A percentile compares a stretch with the other conserved stretches of the same genome.
These are phyloP conservation scores for Colletotrichum theobromicola DNA, from an alignment of 2,329 filamentous ascomycete species.

Conservation along the genomic window DNA sequence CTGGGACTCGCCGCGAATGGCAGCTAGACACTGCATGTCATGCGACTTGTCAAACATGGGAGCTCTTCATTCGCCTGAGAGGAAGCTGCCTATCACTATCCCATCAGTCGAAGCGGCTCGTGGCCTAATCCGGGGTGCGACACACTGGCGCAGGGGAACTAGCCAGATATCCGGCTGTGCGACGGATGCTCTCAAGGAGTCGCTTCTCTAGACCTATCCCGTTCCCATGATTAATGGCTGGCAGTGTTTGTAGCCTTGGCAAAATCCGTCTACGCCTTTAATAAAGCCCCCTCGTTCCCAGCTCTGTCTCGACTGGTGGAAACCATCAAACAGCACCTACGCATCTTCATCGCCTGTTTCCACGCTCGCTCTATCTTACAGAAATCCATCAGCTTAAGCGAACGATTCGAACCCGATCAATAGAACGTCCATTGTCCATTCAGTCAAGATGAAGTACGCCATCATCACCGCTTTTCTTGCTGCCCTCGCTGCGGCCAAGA, in stretches of 20 bases:
- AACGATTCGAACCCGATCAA: background rate
- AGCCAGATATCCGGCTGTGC: background rate
- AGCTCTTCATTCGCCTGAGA: background rate
- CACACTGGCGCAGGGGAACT: background rate
- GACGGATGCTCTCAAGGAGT: background rate
- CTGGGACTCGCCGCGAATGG: background rate
- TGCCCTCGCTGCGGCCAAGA: slow-evolving; percentile 26
- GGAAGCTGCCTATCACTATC: background rate
- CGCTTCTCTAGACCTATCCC: background rate
- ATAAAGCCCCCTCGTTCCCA: background rate
- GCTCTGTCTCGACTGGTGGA: background rate
- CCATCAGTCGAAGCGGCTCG: background rate
- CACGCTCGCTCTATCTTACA: background rate
- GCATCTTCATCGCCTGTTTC: background rate
- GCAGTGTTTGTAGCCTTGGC: background rate
- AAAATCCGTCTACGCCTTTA: background rate
- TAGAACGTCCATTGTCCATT: background rate
- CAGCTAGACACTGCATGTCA: background rate
- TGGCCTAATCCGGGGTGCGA: slow-evolving; percentile 10
- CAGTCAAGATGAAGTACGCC: slow-evolving; percentile 35
- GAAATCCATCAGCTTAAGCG: background rate
- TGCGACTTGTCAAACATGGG: background rate
- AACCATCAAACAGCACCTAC: background rate
- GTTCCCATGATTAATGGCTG: background rate
- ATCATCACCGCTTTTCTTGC: slow-evolving; percentile 29